Base-by-base conservation (phyloP, 306 rosid genomes). In the Clitoria ternatea region DNA sequence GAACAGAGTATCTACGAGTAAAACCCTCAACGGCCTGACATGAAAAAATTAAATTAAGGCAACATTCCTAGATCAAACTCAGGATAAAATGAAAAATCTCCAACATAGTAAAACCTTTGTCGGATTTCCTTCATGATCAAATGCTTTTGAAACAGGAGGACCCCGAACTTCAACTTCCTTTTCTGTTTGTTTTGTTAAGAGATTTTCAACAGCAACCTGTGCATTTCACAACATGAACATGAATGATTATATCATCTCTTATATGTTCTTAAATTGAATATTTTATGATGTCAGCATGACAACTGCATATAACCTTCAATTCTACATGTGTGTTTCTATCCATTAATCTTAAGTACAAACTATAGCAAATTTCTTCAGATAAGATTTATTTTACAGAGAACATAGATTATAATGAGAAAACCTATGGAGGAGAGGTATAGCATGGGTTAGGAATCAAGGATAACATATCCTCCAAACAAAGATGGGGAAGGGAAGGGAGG, bases 71-170 rank as follows among this genome's bases (percentile, higher is more conserved):
- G 33, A 74, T 26, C 49, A 45, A 74, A 14, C 57, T 70, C 32
- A 29, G 27, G 43, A 53, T 65, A 20, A 8, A 57, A 77, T 19
- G 4, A 61, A 52, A 36, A 45, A 62, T 9, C 23, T 60, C 32
- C 64, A 76, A 44, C 65, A 64, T 6, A 64, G 37, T 40, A 49
- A 80, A 72, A 93, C 98, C 98, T 93, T 93, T 8, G 94, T 88
- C 68, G 92, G 92, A 79, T 85, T 90, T 83, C 96, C 96, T 53
- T 86, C 86, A 66, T 73, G 77, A 77, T 93, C 94, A 81, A 82
- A 93, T 74, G 98, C 89, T 84, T 93, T 93, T 43, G 87, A 90
- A 81, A 85, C 92, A 61, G 98, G 98, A 72, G 98, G 98, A 43
- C 98, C 98, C 57, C 97, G 87, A 80, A 90, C 86, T 85, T 93